Evolutionary conservation across 1,284 basidiomycete species (phyloP).

Genomic region (Chalciporus sp.): DNA sequence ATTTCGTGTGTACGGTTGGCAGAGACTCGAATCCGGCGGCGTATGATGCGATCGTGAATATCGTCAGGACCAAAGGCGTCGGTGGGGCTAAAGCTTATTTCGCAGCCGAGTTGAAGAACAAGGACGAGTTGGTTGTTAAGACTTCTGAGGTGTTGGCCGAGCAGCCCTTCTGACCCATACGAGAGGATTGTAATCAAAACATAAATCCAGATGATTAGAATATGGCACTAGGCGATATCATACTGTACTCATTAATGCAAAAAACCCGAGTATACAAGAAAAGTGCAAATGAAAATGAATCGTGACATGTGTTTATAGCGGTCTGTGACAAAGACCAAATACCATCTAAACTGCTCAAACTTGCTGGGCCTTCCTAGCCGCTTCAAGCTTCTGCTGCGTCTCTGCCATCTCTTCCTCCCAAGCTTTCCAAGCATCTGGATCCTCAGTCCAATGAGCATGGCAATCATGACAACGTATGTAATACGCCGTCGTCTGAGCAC

Average conservation of each 20-base stretch:
- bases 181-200: background rate
- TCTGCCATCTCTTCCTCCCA: slow-evolving; percentile 44
- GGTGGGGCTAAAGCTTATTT: slow-evolving; percentile 58
- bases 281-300: background rate
- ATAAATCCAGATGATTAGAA: background rate
- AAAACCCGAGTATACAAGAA: background rate
- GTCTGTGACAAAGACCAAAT: background rate
- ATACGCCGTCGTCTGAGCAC: slow-evolving; percentile 39
- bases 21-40: slow-evolving; percentile 36
- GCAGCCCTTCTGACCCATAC: slow-evolving; percentile 42
- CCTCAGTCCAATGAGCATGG: slow-evolving; percentile 32
- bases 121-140: slow-evolving; percentile 51
- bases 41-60: slow-evolving; percentile 43
- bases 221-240: background rate
- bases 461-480: slow-evolving; percentile 55
- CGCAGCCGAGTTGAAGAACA: slow-evolving; percentile 49
- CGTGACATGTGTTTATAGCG: slow-evolving; percentile 1
- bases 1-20: slow-evolving; percentile 48
- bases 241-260: background rate
- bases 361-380: background rate
- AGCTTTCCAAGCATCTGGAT: slow-evolving; percentile 34
- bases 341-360: background rate
- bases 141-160: slow-evolving; percentile 51
- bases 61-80: slow-evolving; percentile 44
- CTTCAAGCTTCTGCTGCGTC: slow-evolving; percentile 35